These are phyloP conservation scores for Tilletia indica DNA, from an alignment of 1,284 basidiomycete species.

Conservation along the genomic window DNA sequence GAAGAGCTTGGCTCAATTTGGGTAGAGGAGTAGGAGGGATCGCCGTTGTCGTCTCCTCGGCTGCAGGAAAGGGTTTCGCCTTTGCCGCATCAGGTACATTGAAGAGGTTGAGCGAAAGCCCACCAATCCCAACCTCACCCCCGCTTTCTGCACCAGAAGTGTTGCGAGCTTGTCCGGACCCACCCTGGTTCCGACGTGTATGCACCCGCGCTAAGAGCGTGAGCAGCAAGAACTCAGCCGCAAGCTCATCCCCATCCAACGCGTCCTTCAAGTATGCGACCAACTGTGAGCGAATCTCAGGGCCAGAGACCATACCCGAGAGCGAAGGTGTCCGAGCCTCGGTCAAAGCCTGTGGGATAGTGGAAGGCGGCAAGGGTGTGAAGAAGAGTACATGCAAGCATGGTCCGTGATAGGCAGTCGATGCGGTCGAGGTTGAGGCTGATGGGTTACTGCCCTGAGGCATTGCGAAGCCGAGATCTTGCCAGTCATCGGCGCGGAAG, in stretches of 20 bases:
- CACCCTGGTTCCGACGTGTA: constrained; percentile 37
- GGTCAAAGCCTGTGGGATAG: constrained; percentile 1
- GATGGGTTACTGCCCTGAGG: not conserved
- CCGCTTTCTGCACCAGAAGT: not conserved
- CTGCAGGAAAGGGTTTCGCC: constrained; percentile 4
- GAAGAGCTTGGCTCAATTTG: constrained; percentile 62
- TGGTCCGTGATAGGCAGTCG: constrained; percentile 27
- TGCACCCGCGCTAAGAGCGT: constrained; percentile 69
- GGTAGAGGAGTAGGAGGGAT: constrained; percentile 64
- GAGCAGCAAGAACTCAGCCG: constrained; percentile 76
- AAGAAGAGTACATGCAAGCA: constrained; percentile 43
- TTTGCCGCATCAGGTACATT: constrained; percentile 26
- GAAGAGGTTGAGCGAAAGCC: constrained; percentile 64
- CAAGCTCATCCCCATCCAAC: constrained; percentile 52
- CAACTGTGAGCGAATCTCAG: constrained; percentile 22
- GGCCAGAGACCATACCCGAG: not conserved
- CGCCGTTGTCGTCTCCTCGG: constrained; percentile 30
- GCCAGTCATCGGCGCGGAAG: constrained; percentile 13
- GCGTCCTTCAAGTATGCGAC: constrained; percentile 34
- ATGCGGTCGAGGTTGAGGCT: constrained; percentile 14
- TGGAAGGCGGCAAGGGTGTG: not conserved
- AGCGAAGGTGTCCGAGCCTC: not conserved
- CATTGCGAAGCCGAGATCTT: not conserved
- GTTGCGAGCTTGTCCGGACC: not conserved
- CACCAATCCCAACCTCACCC: constrained; percentile 59